phyloP scores from a whole-genome alignment of 2,329 filamentous ascomycete genomes.

The Emmonsiellopsis sp. region DNA sequence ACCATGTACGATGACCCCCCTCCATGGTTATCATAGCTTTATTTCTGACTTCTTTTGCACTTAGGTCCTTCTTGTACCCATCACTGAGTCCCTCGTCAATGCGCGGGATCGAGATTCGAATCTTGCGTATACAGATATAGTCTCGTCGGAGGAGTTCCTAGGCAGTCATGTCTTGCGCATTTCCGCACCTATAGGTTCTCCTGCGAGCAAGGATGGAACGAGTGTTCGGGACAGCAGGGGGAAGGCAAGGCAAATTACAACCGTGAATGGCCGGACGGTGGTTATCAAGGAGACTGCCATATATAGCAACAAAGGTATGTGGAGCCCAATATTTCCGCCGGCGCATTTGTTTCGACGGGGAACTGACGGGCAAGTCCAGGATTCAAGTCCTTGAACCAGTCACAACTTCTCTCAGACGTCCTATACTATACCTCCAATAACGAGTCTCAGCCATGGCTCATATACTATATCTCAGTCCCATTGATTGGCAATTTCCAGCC shows the following conservation, averaged over 20 bases:
- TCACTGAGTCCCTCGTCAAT: constrained; percentile 82
- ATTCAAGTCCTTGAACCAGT: constrained; percentile 85
- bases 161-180: constrained; percentile 93
- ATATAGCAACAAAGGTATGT: constrained; percentile 91
- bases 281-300: constrained; percentile 89
- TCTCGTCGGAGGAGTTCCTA: constrained; percentile 86
- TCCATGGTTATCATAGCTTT: neutral
- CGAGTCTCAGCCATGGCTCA: constrained; percentile 86
- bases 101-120: constrained; percentile 81
- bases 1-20: constrained; percentile 52
- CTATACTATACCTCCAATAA: constrained; percentile 85
- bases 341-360: neutral
- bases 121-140: constrained; percentile 66
- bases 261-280: constrained; percentile 83
- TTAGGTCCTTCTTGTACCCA: constrained; percentile 79
- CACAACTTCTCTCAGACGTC: constrained; percentile 72
- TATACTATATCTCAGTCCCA: constrained; percentile 91
- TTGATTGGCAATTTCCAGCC: constrained; percentile 77
- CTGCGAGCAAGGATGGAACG: constrained; percentile 44
- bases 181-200: constrained; percentile 42
- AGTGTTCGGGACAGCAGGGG: constrained; percentile 77
- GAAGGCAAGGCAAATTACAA: constrained; percentile 90
- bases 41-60: constrained; percentile 6
- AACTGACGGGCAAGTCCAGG: constrained; percentile 44
- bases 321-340: neutral